Conservation (phyloP, 768 basidiomycete species). For the Chalciporus chontae region DNA sequence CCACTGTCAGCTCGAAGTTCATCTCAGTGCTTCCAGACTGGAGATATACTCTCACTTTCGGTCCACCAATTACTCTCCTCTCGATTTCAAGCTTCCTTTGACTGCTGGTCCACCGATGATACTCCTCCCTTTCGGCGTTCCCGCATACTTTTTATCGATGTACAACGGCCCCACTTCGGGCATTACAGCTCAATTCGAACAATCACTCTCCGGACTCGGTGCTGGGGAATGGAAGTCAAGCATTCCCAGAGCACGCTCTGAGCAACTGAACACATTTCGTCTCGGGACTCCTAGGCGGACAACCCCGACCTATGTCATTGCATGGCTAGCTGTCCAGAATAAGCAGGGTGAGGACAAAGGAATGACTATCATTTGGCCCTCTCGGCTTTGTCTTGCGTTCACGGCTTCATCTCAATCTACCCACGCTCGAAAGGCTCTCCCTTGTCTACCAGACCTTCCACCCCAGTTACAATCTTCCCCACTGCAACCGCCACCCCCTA, state of each 20-base stretch:
- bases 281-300: constrained; percentile 15
- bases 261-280: constrained; percentile 21
- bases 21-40: constrained; percentile 44
- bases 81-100: constrained; percentile 40
- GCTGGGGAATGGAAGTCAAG: constrained; percentile 46
- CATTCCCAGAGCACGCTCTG: constrained; percentile 7
- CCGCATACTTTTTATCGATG: constrained; percentile 69
- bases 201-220: constrained; percentile 61
- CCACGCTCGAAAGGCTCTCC: constrained; percentile 42
- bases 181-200: constrained; percentile 59
- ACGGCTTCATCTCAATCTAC: constrained; percentile 33
- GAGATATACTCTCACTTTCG: constrained; percentile 62
- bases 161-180: constrained; percentile 66
- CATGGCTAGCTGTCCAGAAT: constrained; percentile 73
- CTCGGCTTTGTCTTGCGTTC: constrained; percentile 52
- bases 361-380: constrained; percentile 69
- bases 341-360: constrained; percentile 81
- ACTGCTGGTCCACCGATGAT: constrained; percentile 63
- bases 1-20: constrained; percentile 57
- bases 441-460: constrained; percentile 62
- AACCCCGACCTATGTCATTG: constrained; percentile 51
- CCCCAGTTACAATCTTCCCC: constrained; percentile 57
- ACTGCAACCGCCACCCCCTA: constrained; percentile 36
- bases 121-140: constrained; percentile 66
- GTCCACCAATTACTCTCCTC: constrained; percentile 54